A percentile compares a stretch with the other conserved stretches of the same genome.
Evolutionary conservation across 225 moss, liverwort and hornwort genomes (phyloP).

Genomic region (Bryoerythrophyllum caledonicum): DNA sequence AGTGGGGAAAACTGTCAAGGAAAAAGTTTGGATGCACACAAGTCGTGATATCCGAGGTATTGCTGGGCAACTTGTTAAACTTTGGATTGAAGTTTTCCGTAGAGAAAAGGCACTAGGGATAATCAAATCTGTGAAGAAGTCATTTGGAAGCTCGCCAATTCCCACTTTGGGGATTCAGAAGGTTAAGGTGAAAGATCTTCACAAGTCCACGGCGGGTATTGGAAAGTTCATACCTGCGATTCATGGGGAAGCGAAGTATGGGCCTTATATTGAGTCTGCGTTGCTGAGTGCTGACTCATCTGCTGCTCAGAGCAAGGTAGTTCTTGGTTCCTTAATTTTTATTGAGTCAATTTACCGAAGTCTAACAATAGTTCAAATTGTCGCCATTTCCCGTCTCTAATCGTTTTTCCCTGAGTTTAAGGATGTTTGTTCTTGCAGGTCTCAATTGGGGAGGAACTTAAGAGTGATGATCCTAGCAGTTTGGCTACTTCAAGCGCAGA

Average conservation of each 20-base stretch:
- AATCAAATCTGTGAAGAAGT: constrained; percentile 42
- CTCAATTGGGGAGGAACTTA: constrained; percentile 36
- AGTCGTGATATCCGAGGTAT: constrained; percentile 70
- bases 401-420: no score
- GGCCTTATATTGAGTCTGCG: constrained; percentile 35
- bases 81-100: constrained; percentile 66
- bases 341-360: no score
- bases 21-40: constrained; percentile 71
- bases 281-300: constrained; percentile 37
- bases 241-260: constrained; percentile 35
- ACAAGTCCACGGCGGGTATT: constrained; percentile 28
- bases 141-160: constrained; percentile 37
- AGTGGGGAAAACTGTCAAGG: constrained; percentile 66
- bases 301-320: constrained; percentile 37
- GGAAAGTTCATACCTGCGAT: constrained; percentile 24
- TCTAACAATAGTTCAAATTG: no score
- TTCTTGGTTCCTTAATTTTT: neutral
- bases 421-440: constrained; percentile 27
- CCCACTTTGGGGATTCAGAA: constrained; percentile 32
- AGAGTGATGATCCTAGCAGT: constrained; percentile 17
- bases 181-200: constrained; percentile 34
- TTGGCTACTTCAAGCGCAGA: constrained; percentile 25
- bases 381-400: no score
- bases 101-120: constrained; percentile 61
- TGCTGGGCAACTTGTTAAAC: constrained; percentile 70